Conservation (phyloP, 495 filamentous ascomycete species). For the Xylaria telfairii region DNA sequence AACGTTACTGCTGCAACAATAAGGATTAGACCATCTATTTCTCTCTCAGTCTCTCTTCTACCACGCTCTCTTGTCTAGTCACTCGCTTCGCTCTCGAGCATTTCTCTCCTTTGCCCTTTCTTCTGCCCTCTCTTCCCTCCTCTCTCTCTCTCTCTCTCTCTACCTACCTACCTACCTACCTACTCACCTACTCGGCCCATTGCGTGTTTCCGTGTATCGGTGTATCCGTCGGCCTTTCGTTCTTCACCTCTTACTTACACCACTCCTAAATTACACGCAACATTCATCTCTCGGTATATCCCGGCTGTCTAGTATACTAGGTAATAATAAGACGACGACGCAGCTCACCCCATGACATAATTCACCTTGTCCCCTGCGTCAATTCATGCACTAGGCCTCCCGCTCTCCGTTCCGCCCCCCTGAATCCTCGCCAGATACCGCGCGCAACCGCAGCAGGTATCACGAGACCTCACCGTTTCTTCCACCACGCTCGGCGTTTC, state of each 20-base stretch:
- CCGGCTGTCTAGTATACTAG: not conserved
- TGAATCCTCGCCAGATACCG: not conserved
- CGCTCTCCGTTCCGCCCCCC: not conserved
- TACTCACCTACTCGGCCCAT: not conserved
- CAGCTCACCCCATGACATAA: conserved; percentile 5
- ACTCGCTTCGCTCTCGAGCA: not conserved
- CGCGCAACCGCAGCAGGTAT: not conserved
- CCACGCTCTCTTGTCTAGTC: not conserved
- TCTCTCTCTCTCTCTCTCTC: not conserved
- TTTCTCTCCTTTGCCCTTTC: not conserved
- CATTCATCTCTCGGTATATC: not conserved
- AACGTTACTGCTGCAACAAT: conserved; percentile 11
- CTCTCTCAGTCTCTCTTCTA: not conserved
- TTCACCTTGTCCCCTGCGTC: conserved; percentile 1
- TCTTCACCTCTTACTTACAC: not conserved
- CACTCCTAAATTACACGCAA: not conserved
- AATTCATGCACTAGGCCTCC: conserved; percentile 12
- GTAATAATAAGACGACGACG: not conserved
- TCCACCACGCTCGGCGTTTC: not conserved
- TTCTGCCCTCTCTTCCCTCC: too few species aligned
- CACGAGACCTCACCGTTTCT: not conserved
- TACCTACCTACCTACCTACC: too few species aligned
- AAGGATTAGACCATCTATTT: not conserved
- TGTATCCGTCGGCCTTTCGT: conserved; percentile 12
- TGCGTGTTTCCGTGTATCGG: not conserved